Conservation (phyloP, 2,329 filamentous ascomycete species). For the Microcyclospora pomicola region DNA sequence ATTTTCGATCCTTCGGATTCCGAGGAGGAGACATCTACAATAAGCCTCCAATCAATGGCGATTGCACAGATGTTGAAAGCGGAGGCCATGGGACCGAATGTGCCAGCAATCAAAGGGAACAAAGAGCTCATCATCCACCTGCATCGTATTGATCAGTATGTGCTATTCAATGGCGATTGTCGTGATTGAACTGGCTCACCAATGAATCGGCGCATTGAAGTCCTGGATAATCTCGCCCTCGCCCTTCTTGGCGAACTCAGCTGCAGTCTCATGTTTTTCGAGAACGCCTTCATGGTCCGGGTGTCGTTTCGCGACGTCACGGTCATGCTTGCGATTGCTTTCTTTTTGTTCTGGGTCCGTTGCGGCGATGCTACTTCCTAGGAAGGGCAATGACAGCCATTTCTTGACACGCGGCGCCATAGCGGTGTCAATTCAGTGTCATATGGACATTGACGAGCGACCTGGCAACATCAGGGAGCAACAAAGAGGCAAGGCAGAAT, state of each 20-base stretch:
- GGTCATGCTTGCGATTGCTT: neutral
- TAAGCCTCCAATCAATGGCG: slow-evolving; percentile 37
- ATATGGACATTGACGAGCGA: no score
- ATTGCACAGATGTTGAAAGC: slow-evolving; percentile 27
- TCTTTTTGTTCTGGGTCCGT: neutral
- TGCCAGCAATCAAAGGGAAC: slow-evolving; percentile 7
- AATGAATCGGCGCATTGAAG: slow-evolving; percentile 4
- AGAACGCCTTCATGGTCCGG: slow-evolving; percentile 1
- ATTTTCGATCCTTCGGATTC: slow-evolving; percentile 30
- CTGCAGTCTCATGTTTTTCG: slow-evolving; percentile 1
- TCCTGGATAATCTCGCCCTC: slow-evolving; percentile 5
- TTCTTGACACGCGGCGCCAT: neutral
- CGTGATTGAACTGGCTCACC: neutral
- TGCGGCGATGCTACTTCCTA: neutral
- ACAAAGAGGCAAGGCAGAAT: no score
- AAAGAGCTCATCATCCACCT: slow-evolving; percentile 1
- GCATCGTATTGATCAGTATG: no score
- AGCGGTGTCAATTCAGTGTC: no score
- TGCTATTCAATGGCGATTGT: no score
- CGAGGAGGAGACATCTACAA: slow-evolving; percentile 28
- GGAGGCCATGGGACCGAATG: slow-evolving; percentile 14
- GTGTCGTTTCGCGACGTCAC: neutral
- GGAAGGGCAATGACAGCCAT: slow-evolving; percentile 5
- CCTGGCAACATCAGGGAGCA: no score
- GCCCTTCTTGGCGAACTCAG: slow-evolving; percentile 2